These are phyloP conservation scores for Fusarium agapanthi DNA, from an alignment of 2,329 filamentous ascomycete species.

Conservation along the genomic window DNA sequence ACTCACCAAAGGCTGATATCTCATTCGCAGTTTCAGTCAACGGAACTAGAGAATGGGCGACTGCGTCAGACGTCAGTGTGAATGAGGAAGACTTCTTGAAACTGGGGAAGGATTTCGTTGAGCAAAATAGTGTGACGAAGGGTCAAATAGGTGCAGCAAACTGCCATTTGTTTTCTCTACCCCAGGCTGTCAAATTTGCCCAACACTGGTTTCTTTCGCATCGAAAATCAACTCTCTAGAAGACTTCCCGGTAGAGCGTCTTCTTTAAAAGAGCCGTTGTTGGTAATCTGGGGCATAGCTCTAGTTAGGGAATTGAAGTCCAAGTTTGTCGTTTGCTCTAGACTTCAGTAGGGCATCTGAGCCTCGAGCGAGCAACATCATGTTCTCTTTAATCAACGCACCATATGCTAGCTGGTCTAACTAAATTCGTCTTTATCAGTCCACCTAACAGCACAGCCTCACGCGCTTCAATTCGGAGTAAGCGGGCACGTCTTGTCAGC, in stretches of 20 bases:
- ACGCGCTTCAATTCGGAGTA: background rate
- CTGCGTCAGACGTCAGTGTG: background rate
- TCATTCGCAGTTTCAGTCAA: background rate
- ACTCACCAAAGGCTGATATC: background rate
- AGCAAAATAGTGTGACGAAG: fast-evolving
- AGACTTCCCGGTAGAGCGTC: fast-evolving
- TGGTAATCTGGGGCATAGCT: background rate
- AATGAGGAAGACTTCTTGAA: background rate
- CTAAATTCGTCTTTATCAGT: background rate
- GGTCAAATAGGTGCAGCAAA: background rate
- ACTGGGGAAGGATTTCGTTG: background rate
- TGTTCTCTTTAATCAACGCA: too few relatives aligned
- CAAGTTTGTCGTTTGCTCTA: background rate
- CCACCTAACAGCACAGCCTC: too few relatives aligned
- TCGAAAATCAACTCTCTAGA: fast-evolving
- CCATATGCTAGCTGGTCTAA: background rate
- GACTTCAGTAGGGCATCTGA: too few relatives aligned
- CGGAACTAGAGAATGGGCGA: background rate
- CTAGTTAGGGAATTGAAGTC: too few relatives aligned
- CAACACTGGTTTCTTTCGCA: background rate
- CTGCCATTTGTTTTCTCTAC: background rate
- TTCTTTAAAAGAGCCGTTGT: background rate
- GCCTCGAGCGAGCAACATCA: background rate
- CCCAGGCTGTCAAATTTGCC: background rate
- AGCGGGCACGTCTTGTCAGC: background rate